These are phyloP conservation scores for Antrodiella citrinella DNA, from an alignment of 768 basidiomycete species.

Conservation along the genomic window DNA sequence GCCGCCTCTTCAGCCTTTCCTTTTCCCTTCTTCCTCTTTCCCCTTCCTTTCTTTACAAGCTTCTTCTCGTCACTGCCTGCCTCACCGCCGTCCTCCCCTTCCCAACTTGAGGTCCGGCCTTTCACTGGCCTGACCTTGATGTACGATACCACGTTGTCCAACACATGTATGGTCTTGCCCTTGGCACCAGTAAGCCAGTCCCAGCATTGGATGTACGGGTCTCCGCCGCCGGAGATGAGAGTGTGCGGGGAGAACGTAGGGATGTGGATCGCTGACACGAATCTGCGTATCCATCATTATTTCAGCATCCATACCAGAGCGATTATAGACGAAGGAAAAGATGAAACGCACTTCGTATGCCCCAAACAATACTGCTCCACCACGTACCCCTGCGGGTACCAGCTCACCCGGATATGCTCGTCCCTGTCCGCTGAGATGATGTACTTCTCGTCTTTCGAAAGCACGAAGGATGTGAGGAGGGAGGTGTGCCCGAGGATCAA, in stretches of 20 bases:
- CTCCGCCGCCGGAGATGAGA: constrained; percentile 87
- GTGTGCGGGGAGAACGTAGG: constrained; percentile 34
- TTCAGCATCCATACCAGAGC: too few relatives aligned
- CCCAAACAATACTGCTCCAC: constrained; percentile 88
- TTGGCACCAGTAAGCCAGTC: constrained; percentile 63
- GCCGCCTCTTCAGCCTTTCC: constrained; percentile 10
- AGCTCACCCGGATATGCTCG: constrained; percentile 89
- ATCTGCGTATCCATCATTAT: too few relatives aligned
- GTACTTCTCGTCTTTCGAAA: constrained; percentile 58
- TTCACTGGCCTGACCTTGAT: constrained; percentile 30
- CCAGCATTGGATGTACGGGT: constrained; percentile 69
- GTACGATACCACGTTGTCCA: constrained; percentile 27
- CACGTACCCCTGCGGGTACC: constrained; percentile 79
- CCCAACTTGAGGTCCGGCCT: constrained; percentile 15
- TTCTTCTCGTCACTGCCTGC: constrained; percentile 16
- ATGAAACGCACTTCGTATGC: constrained; percentile 64
- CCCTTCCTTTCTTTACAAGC: constrained; percentile 14
- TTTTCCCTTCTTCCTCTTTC: constrained; percentile 16
- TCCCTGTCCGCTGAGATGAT: constrained; percentile 92
- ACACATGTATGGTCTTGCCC: constrained; percentile 43
- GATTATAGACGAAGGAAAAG: too few relatives aligned
- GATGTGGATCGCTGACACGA: constrained; percentile 77
- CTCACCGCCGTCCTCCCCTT: constrained; percentile 19
- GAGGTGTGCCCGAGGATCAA: constrained; percentile 87
- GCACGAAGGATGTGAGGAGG: constrained; percentile 64